A percentile compares a stretch with the other conserved stretches of the same genome.
Evolutionary conservation across 176 grass and related monocot genomes (phyloP).

Genomic region (Aegilops bicornis): DNA sequence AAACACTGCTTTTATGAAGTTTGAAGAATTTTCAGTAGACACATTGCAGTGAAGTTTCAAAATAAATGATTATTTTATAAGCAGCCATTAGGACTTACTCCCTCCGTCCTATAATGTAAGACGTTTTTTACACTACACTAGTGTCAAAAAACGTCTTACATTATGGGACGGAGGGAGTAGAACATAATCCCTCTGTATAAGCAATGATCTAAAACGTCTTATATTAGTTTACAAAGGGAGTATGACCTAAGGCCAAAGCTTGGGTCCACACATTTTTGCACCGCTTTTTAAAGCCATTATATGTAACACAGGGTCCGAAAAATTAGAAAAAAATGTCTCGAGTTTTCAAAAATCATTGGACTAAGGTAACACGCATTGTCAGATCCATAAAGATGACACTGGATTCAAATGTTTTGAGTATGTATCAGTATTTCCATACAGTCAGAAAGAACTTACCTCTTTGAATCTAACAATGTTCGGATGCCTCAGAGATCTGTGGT

Average conservation of each 20-base stretch:
- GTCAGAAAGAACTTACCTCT: slow-evolving; percentile 55
- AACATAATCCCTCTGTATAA: no score
- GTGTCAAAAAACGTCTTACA: no score
- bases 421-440: background rate
- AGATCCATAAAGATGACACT: background rate
- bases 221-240: no score
- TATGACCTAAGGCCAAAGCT: background rate
- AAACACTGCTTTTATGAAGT: background rate
- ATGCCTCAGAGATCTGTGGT: slow-evolving; percentile 89
- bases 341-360: background rate
- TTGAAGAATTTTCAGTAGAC: background rate
- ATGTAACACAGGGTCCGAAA: background rate
- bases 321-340: background rate
- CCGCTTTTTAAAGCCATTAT: background rate
- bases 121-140: no score
- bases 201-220: no score
- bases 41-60: background rate
- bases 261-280: background rate
- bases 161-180: no score
- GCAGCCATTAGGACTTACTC: background rate
- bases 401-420: background rate
- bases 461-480: slow-evolving; percentile 95
- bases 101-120: no score
- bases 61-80: background rate
- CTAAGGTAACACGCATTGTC: background rate